A percentile compares a stretch with the other conserved stretches of the same genome.
Evolutionary conservation across 306 rosid genomes (phyloP).

Genomic region (Cicer cuneatum): DNA sequence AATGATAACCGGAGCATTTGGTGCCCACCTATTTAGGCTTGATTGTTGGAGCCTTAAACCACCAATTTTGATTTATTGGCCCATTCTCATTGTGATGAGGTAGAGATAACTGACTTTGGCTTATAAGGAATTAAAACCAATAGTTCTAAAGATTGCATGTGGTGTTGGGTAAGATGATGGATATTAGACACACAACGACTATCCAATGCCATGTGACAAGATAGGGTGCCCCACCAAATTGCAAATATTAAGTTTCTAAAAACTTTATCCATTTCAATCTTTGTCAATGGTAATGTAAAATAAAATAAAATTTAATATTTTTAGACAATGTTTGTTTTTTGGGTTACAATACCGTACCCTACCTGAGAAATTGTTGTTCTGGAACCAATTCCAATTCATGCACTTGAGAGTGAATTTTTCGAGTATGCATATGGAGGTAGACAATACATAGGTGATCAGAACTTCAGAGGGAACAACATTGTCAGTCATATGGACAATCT

Average conservation of each 20-base stretch:
- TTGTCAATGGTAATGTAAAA: slow-evolving; percentile 29
- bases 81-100: slow-evolving; percentile 37
- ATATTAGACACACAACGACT: slow-evolving; percentile 39
- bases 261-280: slow-evolving; percentile 49
- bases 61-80: slow-evolving; percentile 37
- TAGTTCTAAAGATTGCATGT: slow-evolving; percentile 41
- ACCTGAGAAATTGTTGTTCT: slow-evolving; percentile 1
- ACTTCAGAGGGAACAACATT: slow-evolving; percentile 34
- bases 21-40: slow-evolving; percentile 53
- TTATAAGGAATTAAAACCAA: slow-evolving; percentile 7
- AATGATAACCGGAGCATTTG: slow-evolving; percentile 13
- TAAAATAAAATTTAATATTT: no score
- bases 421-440: background rate
- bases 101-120: slow-evolving; percentile 29
- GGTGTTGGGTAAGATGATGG: slow-evolving; percentile 38
- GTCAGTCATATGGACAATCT: slow-evolving; percentile 36
- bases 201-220: slow-evolving; percentile 43
- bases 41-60: slow-evolving; percentile 45
- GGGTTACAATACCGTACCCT: slow-evolving; percentile 19
- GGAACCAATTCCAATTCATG: background rate
- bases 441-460: background rate
- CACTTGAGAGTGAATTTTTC: background rate
- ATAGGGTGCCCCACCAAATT: slow-evolving; percentile 48
- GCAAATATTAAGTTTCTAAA: background rate
- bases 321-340: background rate